Conservation (phyloP, 176 grass and related monocot genomes). For the Bothriochloa decipiens region DNA sequence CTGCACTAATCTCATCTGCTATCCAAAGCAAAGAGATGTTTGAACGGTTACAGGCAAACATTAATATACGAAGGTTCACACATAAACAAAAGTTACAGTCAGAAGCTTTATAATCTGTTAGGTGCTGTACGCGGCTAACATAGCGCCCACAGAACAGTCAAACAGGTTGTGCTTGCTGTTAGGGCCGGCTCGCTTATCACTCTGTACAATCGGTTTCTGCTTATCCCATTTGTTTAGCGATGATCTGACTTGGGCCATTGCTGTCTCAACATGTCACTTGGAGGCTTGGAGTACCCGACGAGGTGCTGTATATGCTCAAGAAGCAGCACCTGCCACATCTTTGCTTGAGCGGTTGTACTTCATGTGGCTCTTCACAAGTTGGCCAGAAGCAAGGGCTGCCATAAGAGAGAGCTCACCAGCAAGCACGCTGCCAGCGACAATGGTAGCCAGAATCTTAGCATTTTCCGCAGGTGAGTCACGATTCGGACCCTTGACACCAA, state of each 20-base stretch:
- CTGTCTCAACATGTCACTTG: slow-evolving; percentile 24
- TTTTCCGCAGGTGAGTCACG: slow-evolving; percentile 59
- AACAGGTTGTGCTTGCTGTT: slow-evolving; percentile 1
- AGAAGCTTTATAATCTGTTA: slow-evolving; percentile 36
- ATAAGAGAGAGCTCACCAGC: slow-evolving; percentile 85
- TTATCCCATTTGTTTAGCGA: not conserved
- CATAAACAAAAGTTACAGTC: slow-evolving; percentile 41
- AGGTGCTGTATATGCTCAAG: slow-evolving; percentile 30
- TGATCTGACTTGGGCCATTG: not conserved
- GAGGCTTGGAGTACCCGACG: slow-evolving; percentile 1
- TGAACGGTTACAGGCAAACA: not conserved
- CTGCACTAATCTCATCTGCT: slow-evolving; percentile 17
- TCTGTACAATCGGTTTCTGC: slow-evolving; percentile 34
- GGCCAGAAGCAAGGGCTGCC: slow-evolving; percentile 64
- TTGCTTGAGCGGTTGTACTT: slow-evolving; percentile 81
- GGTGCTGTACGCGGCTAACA: slow-evolving; percentile 25
- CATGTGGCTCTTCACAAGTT: slow-evolving; percentile 89
- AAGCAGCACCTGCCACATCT: slow-evolving; percentile 48
- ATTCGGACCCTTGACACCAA: slow-evolving; percentile 70
- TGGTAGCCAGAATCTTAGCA: slow-evolving; percentile 59
- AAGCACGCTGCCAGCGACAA: slow-evolving; percentile 75
- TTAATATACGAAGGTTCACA: not conserved
- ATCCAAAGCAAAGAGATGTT: not conserved
- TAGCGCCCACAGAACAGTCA: slow-evolving; percentile 16
- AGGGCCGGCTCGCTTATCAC: not conserved